Conservation (phyloP, 208 protist species). For the Acanthamoeba lenticulata region DNA sequence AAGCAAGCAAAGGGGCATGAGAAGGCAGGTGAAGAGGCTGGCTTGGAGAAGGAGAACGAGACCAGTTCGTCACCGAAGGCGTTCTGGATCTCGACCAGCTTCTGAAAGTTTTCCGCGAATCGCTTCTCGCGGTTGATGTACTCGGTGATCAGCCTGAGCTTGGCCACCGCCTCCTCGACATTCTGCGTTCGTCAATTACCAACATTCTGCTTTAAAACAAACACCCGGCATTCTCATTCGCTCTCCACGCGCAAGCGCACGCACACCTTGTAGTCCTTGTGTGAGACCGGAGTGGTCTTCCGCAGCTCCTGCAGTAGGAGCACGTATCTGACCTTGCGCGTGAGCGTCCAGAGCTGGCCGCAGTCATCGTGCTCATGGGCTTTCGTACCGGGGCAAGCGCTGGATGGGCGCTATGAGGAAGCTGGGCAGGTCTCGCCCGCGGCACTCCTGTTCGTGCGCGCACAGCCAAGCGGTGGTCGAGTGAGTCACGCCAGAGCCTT, state of each 20-base stretch:
- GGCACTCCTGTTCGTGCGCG: not conserved
- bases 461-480: too few relatives aligned
- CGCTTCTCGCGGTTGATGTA: not conserved
- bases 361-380: not conserved
- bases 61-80: not conserved
- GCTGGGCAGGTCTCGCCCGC: not conserved
- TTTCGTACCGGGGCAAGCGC: not conserved
- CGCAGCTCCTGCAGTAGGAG: not conserved
- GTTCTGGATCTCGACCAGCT: not conserved
- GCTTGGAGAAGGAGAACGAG: not conserved
- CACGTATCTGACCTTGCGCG: not conserved
- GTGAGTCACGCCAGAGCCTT: not conserved
- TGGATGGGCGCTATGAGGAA: not conserved
- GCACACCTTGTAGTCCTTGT: not conserved
- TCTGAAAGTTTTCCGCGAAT: not conserved
- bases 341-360: not conserved
- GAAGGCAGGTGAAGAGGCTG: too few relatives aligned
- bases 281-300: not conserved
- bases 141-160: not conserved
- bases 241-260: not conserved
- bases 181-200: too few relatives aligned
- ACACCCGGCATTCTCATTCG: not conserved
- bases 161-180: not conserved
- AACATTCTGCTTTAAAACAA: too few relatives aligned
- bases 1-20: not conserved